Conservation (phyloP, 2,329 filamentous ascomycete genomes). For the Sporothrix variecibatus region DNA sequence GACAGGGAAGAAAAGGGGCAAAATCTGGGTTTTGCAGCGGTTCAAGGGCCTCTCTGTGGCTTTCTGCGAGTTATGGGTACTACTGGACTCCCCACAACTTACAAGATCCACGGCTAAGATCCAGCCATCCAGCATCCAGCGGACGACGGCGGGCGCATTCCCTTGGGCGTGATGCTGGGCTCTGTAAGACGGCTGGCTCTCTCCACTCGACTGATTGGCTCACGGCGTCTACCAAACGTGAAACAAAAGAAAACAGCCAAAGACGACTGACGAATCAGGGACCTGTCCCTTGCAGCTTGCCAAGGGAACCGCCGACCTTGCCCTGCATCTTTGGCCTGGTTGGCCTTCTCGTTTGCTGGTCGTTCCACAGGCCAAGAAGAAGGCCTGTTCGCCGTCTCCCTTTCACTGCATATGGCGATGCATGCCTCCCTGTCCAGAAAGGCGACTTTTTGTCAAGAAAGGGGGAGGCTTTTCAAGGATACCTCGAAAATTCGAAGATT, state of each 20-base stretch:
- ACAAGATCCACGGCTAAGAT: constrained; percentile 9
- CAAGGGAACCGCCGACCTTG: constrained; percentile 10
- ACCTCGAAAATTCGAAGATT: background rate
- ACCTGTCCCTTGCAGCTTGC: constrained; percentile 25
- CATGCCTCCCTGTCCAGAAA: constrained; percentile 2
- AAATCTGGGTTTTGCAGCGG: background rate
- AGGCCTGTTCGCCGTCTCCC: background rate
- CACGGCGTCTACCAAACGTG: constrained; percentile 14
- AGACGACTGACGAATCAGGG: constrained; percentile 20
- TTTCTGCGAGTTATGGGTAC: background rate
- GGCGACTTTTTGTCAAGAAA: background rate
- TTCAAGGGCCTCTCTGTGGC: background rate
- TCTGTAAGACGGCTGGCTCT: background rate
- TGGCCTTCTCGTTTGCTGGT: background rate
- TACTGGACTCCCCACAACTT: background rate
- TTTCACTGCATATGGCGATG: constrained; percentile 10
- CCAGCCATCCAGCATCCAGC: background rate
- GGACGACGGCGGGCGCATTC: background rate
- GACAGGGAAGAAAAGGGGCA: background rate
- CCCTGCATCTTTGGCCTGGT: constrained; percentile 9
- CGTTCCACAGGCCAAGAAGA: background rate
- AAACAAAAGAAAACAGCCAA: constrained; percentile 26
- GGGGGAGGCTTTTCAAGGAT: background rate
- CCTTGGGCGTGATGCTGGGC: background rate
- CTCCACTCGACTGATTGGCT: constrained; percentile 23